Percentiles rank a stretch among this genome's conserved stretches.
Evolutionary conservation across 192 early-diverging fungal genomes (phyloP).

Genomic region (Nowakowskiella sp.): DNA sequence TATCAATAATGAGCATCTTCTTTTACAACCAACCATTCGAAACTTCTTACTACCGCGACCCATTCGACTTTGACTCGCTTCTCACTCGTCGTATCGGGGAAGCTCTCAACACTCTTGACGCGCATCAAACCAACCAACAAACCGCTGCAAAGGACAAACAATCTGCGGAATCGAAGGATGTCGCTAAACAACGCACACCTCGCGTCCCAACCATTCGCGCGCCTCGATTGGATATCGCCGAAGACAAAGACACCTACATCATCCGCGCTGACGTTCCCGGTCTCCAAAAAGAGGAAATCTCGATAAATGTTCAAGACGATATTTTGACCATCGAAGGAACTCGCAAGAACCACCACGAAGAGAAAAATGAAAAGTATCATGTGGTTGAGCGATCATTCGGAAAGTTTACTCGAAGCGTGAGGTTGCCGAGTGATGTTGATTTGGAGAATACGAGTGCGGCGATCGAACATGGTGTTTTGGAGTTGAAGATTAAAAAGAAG

Average conservation of each 20-base stretch:
- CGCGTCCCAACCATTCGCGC: too few relatives aligned
- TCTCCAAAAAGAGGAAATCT: slow-evolving; percentile 44
- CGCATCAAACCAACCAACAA: too few relatives aligned
- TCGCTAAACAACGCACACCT: too few relatives aligned
- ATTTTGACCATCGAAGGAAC: slow-evolving; percentile 39
- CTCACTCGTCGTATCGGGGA: too few relatives aligned
- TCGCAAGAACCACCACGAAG: slow-evolving; percentile 16
- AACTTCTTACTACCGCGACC: too few relatives aligned
- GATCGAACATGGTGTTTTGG: slow-evolving; percentile 46
- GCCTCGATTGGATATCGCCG: slow-evolving; percentile 35
- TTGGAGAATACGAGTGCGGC: slow-evolving; percentile 41
- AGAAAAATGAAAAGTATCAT: slow-evolving; percentile 30
- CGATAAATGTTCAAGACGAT: slow-evolving; percentile 39
- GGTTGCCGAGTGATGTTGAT: slow-evolving; percentile 39
- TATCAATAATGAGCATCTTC: too few relatives aligned
- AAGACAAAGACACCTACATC: slow-evolving; percentile 35
- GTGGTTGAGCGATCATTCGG: slow-evolving; percentile 46
- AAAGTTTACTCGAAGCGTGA: slow-evolving; percentile 35
- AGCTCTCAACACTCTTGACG: too few relatives aligned
- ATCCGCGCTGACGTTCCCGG: slow-evolving; percentile 52
- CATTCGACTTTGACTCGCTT: too few relatives aligned
- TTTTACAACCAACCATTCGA: too few relatives aligned
- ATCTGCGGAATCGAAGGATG: too few relatives aligned
- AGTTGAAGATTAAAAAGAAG: slow-evolving; percentile 37
- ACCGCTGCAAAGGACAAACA: too few relatives aligned